Evolutionary conservation across 75 land plant species (phyloP), one percentile per base, ranked within the genome.

Genomic region (Cupressus sempervirens): DNA sequence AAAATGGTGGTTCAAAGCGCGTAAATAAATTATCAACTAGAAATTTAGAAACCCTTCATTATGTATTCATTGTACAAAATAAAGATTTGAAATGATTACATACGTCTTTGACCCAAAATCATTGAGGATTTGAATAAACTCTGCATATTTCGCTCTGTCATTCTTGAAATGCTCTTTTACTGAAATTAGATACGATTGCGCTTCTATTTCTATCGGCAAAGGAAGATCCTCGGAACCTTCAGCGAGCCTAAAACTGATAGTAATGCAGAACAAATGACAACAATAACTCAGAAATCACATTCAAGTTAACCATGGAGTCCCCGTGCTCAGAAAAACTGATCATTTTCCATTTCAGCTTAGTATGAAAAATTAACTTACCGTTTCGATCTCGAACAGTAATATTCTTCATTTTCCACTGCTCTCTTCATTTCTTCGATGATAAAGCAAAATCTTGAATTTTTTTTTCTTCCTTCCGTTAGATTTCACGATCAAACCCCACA

Each of bases 151-250:
- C 30, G 90, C 98, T 82, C 87, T 86, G 36, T 94, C 90, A 53
- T 97, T 95, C 74, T 91, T 92, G 84, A 95, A 97, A 74, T 89
- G 93, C 41, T 95, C 97, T 89, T 94, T 97, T 58, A 97, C 98
- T 34, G 87, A 88, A 83, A 94, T 94, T 30, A 97, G 87, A 87
- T 95, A 97, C 10, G 85, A 46, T 14, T 94, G 76, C 7, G 98
- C 98, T 89, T 97, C 99, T 56, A 4, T 6, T 4, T 90, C 91
- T 11, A 92, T 88, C 7, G 99, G 91, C 8, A 94, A 88, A 34
- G 91, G 91, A 75, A 83, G 92, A n/a, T 6, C 29, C n/a, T 45
- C 82, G 29, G 7, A 38, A 48, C 7, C 32, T n/a, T 46, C 46
- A 32, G 62, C 43, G 16, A 30, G n/a, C 67, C 77, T 90, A 23